Evolutionary conservation across 2,329 filamentous ascomycete species (phyloP).

Genomic region (Colletotrichum sp.): DNA sequence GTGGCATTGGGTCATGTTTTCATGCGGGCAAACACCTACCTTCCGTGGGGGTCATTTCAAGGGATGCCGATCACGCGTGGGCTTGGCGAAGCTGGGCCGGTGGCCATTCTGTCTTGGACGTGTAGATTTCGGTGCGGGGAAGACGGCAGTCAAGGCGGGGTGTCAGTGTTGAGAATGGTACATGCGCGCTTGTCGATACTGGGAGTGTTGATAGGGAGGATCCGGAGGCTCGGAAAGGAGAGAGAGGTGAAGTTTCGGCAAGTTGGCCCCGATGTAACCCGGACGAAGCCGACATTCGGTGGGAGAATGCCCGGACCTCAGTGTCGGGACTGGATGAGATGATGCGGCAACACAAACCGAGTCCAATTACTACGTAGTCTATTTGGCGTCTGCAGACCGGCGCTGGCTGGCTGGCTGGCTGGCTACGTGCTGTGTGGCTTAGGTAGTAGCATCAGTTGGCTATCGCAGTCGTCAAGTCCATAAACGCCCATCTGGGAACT

Average conservation of each 20-base stretch:
- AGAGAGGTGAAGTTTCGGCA: background rate
- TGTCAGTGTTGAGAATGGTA: background rate
- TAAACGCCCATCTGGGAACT: background rate
- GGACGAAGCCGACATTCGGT: background rate
- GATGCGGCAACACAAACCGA: background rate
- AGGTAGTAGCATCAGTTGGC: background rate
- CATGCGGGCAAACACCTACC: background rate
- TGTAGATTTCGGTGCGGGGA: background rate
- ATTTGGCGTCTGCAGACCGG: background rate
- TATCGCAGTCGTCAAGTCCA: background rate
- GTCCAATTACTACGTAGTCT: background rate
- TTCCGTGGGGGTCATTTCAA: background rate
- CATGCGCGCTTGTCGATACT: background rate
- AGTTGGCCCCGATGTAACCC: slow-evolving; percentile 5
- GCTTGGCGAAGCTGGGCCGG: background rate
- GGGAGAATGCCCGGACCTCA: background rate
- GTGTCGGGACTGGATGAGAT: background rate
- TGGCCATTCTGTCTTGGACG: background rate
- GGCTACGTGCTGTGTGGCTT: background rate
- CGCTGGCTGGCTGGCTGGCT: background rate
- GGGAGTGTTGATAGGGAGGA: background rate
- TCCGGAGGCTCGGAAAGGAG: background rate
- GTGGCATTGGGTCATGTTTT: background rate
- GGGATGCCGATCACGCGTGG: background rate
- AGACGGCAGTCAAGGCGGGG: background rate